Percentiles rank a stretch among this genome's conserved stretches.
Conservation (phyloP, 2,329 filamentous ascomycete species). For the Aspergillus cejpii region DNA sequence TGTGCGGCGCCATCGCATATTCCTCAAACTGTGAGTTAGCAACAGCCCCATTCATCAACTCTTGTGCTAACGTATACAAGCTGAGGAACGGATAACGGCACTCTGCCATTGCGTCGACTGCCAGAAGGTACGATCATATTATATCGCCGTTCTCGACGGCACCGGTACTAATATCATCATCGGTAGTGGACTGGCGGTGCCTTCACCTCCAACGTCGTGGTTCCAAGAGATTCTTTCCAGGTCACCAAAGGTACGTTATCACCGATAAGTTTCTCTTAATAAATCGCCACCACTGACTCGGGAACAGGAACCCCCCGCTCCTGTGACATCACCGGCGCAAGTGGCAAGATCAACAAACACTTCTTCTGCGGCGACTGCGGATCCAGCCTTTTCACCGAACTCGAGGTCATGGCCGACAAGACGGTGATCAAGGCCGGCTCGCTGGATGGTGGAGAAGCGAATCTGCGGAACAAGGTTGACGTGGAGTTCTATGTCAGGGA, state of each 20-base stretch:
- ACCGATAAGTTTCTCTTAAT: too few species aligned
- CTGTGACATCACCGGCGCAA: constrained; percentile 45
- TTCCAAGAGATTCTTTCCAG: constrained; percentile 44
- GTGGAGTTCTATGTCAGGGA: constrained; percentile 52
- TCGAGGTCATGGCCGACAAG: constrained; percentile 49
- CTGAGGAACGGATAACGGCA: constrained; percentile 39
- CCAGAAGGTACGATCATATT: constrained; percentile 42
- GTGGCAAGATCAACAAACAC: constrained; percentile 51
- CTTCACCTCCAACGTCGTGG: constrained; percentile 50
- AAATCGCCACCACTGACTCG: neutral
- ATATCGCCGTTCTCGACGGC: neutral
- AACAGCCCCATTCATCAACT: neutral
- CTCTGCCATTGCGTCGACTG: constrained; percentile 52
- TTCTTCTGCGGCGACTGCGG: constrained; percentile 52
- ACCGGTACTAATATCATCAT: constrained; percentile 1
- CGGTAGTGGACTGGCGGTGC: constrained; percentile 47
- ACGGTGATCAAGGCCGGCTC: constrained; percentile 48
- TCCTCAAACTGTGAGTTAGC: constrained; percentile 21
- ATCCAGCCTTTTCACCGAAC: constrained; percentile 46
- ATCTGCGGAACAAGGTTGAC: constrained; percentile 39
- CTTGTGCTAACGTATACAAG: constrained; percentile 22
- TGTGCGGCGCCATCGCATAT: constrained; percentile 31
- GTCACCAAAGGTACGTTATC: constrained; percentile 43
- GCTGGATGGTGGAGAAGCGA: constrained; percentile 45
- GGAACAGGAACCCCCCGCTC: constrained; percentile 42